Percentiles rank a stretch among this genome's conserved stretches.
Evolutionary conservation across 2,329 filamentous ascomycete species (phyloP).

Genomic region (Cordyceps pruinosa): DNA sequence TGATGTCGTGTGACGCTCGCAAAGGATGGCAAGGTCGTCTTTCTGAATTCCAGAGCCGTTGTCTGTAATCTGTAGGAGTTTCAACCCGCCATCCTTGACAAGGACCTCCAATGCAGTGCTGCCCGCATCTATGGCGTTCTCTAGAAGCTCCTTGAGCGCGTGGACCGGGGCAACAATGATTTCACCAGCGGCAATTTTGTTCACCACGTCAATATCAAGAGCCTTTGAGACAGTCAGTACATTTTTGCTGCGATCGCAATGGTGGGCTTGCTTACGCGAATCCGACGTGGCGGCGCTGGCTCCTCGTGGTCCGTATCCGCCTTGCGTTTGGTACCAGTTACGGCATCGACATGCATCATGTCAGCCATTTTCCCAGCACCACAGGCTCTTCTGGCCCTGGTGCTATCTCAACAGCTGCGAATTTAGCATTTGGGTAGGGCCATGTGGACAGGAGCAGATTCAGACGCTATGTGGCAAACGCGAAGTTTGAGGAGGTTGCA

Average conservation of each 20-base stretch:
- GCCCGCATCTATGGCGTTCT: constrained; percentile 96
- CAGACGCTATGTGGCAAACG: not conserved
- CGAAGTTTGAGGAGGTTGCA: not conserved
- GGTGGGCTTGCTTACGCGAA: constrained; percentile 35
- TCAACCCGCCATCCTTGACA: constrained; percentile 91
- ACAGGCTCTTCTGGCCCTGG: not conserved
- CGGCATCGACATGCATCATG: constrained; percentile 38
- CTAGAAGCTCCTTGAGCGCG: constrained; percentile 91
- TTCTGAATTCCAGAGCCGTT: constrained; percentile 96
- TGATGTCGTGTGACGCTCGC: constrained; percentile 93
- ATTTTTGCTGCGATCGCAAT: not conserved
- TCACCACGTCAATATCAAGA: constrained; percentile 86
- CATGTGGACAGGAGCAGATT: not conserved
- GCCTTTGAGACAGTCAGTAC: constrained; percentile 46
- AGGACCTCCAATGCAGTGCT: constrained; percentile 85
- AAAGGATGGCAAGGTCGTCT: constrained; percentile 86
- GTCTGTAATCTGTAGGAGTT: constrained; percentile 92
- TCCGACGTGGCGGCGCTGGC: constrained; percentile 39
- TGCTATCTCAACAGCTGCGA: not conserved
- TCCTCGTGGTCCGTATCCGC: constrained; percentile 32
- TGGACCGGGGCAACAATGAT: constrained; percentile 97
- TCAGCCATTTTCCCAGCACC: constrained; percentile 25
- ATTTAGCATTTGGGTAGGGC: not conserved
- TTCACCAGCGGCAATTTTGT: constrained; percentile 96
- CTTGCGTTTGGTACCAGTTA: constrained; percentile 44